Evolutionary conservation across 2,329 filamentous ascomycete species (phyloP), one percentile per base, ranked within the genome.

Genomic region (Fusarium buharicum): DNA sequence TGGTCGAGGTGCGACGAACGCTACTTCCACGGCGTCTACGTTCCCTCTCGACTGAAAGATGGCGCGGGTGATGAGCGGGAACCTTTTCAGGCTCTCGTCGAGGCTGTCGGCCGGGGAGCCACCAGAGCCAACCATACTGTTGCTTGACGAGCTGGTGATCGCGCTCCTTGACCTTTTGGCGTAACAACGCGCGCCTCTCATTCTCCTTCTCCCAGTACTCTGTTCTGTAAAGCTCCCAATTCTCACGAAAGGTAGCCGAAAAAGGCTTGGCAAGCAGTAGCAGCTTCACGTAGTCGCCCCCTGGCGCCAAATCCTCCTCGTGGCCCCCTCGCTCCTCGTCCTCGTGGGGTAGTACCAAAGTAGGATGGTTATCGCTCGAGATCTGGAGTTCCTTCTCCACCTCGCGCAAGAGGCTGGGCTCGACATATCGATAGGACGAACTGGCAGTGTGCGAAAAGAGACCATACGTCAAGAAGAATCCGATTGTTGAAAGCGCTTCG

Each of bases 191-290:
- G 12, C 95, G 87, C 3, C 94, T 88, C 75, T 96, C 92, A 72
- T 99, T 99, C 75, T 99, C 95, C 59, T 89, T 89, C 69, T 97
- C 94, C 95, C 95, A 99, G 77, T 97, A 99, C 59, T 97, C 93
- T 30, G 90, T 88, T 49, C 95, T 86, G 76, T 96, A 99, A 14
- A 94, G 83, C 72, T 99, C 95, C 95, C 95, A 99, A 65, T 97
- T 96, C 75, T 98, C 93, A 17, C 95, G 86, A 72, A 99, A 99
- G 41, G 92, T 92, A 0, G 95, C 90, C 6, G 92, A 96, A 72
- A 99, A 99, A 0, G 93, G 93, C 74, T 99, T 99, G 1, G 95
- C 92, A 11, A 97, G 84, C 8, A 99, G 82, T 16, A 98, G 81
- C 1, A 99, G 84, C 75, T 96, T 95, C 68, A 99, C 89, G 72